These are phyloP conservation scores for Stephanocyclus meneghinianus DNA, from an alignment of 352 stramenopile species.

Conservation along the genomic window DNA sequence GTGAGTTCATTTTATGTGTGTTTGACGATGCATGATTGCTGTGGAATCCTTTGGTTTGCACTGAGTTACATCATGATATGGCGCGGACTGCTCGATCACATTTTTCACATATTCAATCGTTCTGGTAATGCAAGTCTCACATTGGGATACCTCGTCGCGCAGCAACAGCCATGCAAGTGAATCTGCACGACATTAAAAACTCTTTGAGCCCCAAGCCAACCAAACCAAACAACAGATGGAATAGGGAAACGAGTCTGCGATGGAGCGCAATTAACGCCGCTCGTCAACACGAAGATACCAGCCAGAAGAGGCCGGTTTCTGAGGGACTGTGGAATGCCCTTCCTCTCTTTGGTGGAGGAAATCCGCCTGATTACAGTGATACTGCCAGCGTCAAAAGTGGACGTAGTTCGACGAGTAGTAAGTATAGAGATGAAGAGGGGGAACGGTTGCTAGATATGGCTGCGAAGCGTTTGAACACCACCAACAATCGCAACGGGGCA, in stretches of 20 bases:
- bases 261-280: constrained; percentile 31
- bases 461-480: constrained; percentile 14
- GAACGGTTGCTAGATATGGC: constrained; percentile 32
- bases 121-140: background rate
- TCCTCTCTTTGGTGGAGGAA: constrained; percentile 19
- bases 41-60: background rate
- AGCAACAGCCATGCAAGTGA: constrained; percentile 5
- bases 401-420: background rate
- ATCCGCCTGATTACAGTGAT: constrained; percentile 1
- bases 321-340: constrained; percentile 28
- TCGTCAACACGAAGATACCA: background rate
- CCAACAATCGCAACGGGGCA: background rate
- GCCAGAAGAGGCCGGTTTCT: background rate
- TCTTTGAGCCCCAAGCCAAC: constrained; percentile 4
- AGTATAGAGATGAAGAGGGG: constrained; percentile 37
- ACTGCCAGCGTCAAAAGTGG: constrained; percentile 10
- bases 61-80: background rate
- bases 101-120: background rate
- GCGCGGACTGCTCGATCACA: background rate
- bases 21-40: background rate
- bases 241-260: background rate
- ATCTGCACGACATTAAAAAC: constrained; percentile 47
- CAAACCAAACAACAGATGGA: background rate
- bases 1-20: background rate
- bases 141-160: background rate